Percentiles rank a stretch among this genome's conserved stretches.
phyloP scores from a whole-genome alignment of 31 red algal genomes.

The Odonthalia washingtoniensis region DNA sequence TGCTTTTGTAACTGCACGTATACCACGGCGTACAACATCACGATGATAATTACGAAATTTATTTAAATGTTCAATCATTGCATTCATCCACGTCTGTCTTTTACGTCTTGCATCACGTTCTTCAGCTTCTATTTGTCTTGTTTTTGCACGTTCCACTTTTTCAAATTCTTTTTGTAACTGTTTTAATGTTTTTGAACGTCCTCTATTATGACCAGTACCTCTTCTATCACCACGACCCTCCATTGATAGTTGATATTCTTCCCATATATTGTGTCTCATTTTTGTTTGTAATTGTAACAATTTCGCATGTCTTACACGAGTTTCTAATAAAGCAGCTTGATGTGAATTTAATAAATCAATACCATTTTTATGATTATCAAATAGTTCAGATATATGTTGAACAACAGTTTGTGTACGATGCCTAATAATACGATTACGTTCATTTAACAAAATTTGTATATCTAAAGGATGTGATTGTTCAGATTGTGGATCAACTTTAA shows the following conservation, averaged over 20 bases:
- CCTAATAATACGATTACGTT: slow-evolving; percentile 42
- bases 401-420: slow-evolving; percentile 39
- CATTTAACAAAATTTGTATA: slow-evolving; percentile 41
- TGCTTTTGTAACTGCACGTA: slow-evolving; percentile 63
- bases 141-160: slow-evolving; percentile 55
- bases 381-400: slow-evolving; percentile 15
- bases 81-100: slow-evolving; percentile 68
- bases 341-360: slow-evolving; percentile 23
- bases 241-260: slow-evolving; percentile 52
- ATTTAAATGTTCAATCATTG: slow-evolving; percentile 78
- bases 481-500: slow-evolving; percentile 20
- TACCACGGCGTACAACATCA: slow-evolving; percentile 56
- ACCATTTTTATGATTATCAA: slow-evolving; percentile 44
- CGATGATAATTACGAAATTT: slow-evolving; percentile 82
- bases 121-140: slow-evolving; percentile 68
- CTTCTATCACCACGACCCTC: slow-evolving; percentile 48
- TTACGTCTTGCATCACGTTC: slow-evolving; percentile 84
- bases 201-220: slow-evolving; percentile 42
- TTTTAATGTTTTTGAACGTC: slow-evolving; percentile 49
- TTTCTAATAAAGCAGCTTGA: slow-evolving; percentile 57
- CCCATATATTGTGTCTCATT: slow-evolving; percentile 60
- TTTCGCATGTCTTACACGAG: slow-evolving; percentile 59
- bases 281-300: slow-evolving; percentile 64
- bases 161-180: slow-evolving; percentile 81
- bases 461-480: slow-evolving; percentile 2